Evolutionary conservation across 2,329 filamentous ascomycete species (phyloP), one percentile per base, ranked within the genome.

Genomic region (Fusarium poae): DNA sequence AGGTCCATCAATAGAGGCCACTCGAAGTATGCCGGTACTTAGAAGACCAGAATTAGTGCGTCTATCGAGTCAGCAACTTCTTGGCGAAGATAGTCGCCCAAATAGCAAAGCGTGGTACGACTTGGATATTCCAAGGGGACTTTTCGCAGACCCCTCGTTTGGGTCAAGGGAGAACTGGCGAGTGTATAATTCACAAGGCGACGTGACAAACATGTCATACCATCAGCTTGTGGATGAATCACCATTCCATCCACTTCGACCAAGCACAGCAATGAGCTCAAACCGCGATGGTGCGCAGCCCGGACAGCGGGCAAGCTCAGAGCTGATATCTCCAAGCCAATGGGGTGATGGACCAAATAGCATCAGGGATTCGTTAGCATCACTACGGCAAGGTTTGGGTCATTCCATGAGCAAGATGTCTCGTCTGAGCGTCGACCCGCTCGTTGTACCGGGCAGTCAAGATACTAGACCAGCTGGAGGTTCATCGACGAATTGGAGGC

Each of bases 221-320:
- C 73, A 75, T 37, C 76, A 78, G 18, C 71, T 79, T 6, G 76
- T 78, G 15, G 74, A 78, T 35, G 75, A 73, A 21, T 75, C 76
- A 10, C 79, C 79, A 0, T 79, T 80, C 51, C 80, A 77, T 80
- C 85, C 65, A 76, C 77, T 43, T 72, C 81, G 44, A 73, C 74
- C 72, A 21, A 67, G 67, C 39, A 70, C 72, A 11, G 68, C 71
- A 3, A 68, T 61, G 68, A 72, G 57, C 53, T 48, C 29, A 29
- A 63, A 35, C 34, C 62, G 71, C 8, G 65, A 68, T 16, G 72
- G 72, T 25, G 62, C 65, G 29, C 66, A 62, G 21, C 67, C 67
- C 6, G 68, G 68, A 37, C 72, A 74, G 55, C 68, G 67, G n/a
- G 55, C 62, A 20, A 71, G 68, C 23, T 62, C 65, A 7, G 67